These are phyloP conservation scores for Trichosanthes cucumerina DNA, from an alignment of 306 rosid species.

Conservation along the genomic window DNA sequence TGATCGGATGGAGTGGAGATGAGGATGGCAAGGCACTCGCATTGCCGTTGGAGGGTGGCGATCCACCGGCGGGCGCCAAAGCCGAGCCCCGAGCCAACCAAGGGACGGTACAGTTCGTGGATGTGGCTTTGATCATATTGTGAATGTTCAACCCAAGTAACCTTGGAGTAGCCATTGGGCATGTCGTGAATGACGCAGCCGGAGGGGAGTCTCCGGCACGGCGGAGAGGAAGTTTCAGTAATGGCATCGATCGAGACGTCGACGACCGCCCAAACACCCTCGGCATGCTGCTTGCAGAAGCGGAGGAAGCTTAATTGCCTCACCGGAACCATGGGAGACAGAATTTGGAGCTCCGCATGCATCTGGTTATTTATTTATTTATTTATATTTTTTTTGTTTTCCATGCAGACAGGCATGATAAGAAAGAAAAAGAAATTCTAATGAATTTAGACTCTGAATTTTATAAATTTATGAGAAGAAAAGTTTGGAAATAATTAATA, in stretches of 20 bases:
- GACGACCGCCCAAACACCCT: slow-evolving; percentile 91
- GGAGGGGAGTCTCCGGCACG: slow-evolving; percentile 83
- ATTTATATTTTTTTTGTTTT: not conserved
- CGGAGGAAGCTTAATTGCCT: slow-evolving; percentile 70
- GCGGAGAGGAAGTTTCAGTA: slow-evolving; percentile 30
- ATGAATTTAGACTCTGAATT: not conserved
- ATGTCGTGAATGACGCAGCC: slow-evolving; percentile 88
- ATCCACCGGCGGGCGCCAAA: slow-evolving; percentile 86
- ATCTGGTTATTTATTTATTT: too few species aligned
- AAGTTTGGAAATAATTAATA: not conserved
- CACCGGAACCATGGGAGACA: slow-evolving; percentile 86
- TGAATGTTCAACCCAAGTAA: slow-evolving; percentile 93
- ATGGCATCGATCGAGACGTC: slow-evolving; percentile 65
- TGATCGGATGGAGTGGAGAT: slow-evolving; percentile 70
- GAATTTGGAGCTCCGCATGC: slow-evolving; percentile 96
- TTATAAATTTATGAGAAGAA: too few species aligned
- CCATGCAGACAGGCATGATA: not conserved
- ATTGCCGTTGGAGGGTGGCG: slow-evolving; percentile 80
- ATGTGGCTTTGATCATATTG: slow-evolving; percentile 70
- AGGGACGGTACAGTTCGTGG: slow-evolving; percentile 58
- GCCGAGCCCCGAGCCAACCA: slow-evolving; percentile 76
- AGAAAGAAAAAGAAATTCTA: not conserved
- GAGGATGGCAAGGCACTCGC: slow-evolving; percentile 73
- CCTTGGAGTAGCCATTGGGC: slow-evolving; percentile 98
- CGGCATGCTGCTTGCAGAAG: slow-evolving; percentile 92